A percentile compares a stretch with the other conserved stretches of the same genome.
Evolutionary conservation across 2,329 filamentous ascomycete genomes (phyloP).

Genomic region (Fusarium sublunatum): DNA sequence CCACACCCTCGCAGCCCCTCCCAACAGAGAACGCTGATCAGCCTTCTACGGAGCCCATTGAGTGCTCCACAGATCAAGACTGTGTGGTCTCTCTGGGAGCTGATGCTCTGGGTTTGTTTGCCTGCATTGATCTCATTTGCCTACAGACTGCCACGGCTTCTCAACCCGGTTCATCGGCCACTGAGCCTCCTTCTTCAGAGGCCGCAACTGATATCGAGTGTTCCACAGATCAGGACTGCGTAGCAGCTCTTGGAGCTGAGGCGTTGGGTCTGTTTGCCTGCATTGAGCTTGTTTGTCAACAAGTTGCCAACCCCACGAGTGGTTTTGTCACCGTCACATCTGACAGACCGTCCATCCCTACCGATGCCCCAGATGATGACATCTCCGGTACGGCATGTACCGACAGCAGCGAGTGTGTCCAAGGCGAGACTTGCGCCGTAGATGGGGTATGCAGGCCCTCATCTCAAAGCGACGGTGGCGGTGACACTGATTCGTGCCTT

Average conservation of each 20-base stretch:
- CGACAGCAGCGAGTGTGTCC: background rate
- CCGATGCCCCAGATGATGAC: background rate
- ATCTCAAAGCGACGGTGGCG: background rate
- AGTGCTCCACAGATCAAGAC: slow-evolving; percentile 11
- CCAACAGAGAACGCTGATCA: background rate
- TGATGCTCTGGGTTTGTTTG: background rate
- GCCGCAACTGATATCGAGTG: background rate
- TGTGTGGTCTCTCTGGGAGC: slow-evolving; percentile 7
- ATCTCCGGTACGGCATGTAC: background rate
- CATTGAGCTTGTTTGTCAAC: slow-evolving; percentile 14
- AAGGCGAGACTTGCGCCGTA: slow-evolving; percentile 15
- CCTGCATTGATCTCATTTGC: slow-evolving; percentile 11
- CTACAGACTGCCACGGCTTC: slow-evolving; percentile 1
- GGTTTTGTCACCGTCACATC: slow-evolving; percentile 14
- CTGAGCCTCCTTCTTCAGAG: background rate
- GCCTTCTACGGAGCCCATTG: background rate
- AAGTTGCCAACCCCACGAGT: slow-evolving; percentile 6
- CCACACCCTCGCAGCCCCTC: background rate
- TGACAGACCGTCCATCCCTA: background rate
- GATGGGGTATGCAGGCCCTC: slow-evolving; percentile 4
- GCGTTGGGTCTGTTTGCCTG: slow-evolving; percentile 17
- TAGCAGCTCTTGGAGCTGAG: background rate
- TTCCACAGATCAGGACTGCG: slow-evolving; percentile 13
- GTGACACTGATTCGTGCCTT: background rate
- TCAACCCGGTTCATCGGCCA: background rate